phyloP scores from a whole-genome alignment of 1,284 basidiomycete species.

The Neonothopanus nambi region DNA sequence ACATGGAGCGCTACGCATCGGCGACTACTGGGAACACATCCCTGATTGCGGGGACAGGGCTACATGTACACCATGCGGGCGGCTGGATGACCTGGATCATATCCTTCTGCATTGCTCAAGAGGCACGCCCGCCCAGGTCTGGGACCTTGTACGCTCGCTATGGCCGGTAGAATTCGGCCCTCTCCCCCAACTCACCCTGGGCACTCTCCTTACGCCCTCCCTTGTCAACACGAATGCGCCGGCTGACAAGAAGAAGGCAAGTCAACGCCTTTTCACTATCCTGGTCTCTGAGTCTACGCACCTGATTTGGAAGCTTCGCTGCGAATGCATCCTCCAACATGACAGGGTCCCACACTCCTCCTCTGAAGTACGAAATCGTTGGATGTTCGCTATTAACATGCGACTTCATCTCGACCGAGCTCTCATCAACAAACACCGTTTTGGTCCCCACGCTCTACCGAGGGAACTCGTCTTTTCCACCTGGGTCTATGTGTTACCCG shows the following conservation, averaged over 20 bases:
- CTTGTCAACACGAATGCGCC: background rate
- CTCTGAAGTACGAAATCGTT: background rate
- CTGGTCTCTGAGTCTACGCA: conserved; percentile 21
- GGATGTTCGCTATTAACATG: background rate
- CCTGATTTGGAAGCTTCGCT: conserved; percentile 23
- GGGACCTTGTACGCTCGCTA: conserved; percentile 19
- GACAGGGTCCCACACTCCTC: background rate
- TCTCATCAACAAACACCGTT: conserved; percentile 15
- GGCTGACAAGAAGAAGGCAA: background rate
- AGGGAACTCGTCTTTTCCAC: conserved; percentile 17
- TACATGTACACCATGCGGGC: conserved; percentile 21
- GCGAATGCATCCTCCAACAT: conserved; percentile 16
- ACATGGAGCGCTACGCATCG: conserved; percentile 25
- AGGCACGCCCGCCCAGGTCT: conserved; percentile 19
- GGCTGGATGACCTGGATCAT: conserved; percentile 28
- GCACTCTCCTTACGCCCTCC: conserved; percentile 12
- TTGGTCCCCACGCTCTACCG: conserved; percentile 15
- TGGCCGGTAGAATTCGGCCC: conserved; percentile 5
- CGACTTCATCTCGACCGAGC: conserved; percentile 18
- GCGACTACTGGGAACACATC: conserved; percentile 22
- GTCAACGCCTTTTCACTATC: conserved; percentile 17
- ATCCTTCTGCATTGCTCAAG: conserved; percentile 26
- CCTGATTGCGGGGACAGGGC: conserved; percentile 16
- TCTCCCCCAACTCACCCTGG: conserved; percentile 1
- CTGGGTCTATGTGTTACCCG: conserved; percentile 18